A percentile compares a stretch with the other conserved stretches of the same genome.
Conservation (phyloP, 176 grass and related monocot species). For the Bothriochloa decipiens region DNA sequence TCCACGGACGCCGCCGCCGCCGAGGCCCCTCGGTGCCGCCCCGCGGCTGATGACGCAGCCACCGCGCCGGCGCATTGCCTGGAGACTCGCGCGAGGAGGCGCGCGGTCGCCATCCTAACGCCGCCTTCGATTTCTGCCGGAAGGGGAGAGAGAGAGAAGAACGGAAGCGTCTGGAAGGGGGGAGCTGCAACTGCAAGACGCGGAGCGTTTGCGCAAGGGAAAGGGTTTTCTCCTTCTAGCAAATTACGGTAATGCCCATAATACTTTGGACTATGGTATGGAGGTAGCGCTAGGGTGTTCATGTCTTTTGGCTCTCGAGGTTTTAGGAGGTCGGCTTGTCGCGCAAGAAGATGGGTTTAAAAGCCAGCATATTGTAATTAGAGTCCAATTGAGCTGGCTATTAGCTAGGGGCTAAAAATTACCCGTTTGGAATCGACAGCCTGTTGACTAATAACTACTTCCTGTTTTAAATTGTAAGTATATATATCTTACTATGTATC, state of each 20-base stretch:
- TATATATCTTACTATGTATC: too few relatives aligned
- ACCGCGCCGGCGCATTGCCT: conserved; percentile 33
- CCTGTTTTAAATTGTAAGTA: too few relatives aligned
- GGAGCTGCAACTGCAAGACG: not conserved
- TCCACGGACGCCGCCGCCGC: conserved; percentile 3
- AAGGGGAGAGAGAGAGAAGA: not conserved
- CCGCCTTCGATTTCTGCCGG: not conserved
- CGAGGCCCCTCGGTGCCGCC: not conserved
- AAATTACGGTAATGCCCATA: conserved; percentile 11
- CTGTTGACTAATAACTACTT: too few relatives aligned
- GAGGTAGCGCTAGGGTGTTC: not conserved
- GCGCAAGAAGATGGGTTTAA: conserved; percentile 24
- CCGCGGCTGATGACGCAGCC: not conserved
- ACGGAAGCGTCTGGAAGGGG: conserved; percentile 40
- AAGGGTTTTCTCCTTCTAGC: not conserved
- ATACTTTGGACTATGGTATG: too few relatives aligned
- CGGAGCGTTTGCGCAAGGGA: not conserved
- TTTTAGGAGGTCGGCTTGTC: conserved; percentile 29
- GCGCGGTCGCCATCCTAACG: conserved; percentile 32
- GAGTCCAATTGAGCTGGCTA: too few relatives aligned
- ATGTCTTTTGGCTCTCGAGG: not conserved
- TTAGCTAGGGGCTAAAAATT: too few relatives aligned
- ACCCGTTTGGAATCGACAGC: too few relatives aligned
- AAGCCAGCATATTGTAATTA: too few relatives aligned
- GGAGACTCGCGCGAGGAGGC: conserved; percentile 33